Evolutionary conservation across 2,329 filamentous ascomycete genomes (phyloP).

Genomic region (Xylaria sp.): DNA sequence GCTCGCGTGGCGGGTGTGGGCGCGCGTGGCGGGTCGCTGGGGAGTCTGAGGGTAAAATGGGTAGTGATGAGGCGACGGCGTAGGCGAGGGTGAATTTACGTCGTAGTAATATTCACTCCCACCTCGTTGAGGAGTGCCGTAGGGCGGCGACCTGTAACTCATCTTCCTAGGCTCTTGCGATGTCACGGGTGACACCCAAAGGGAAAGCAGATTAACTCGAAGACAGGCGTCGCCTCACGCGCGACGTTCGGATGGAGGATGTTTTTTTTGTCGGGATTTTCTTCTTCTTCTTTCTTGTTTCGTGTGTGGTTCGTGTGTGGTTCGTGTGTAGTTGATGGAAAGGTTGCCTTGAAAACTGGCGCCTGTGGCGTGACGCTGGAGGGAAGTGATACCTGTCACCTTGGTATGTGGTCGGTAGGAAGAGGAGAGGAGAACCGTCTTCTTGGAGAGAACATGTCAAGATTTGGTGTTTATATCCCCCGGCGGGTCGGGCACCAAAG

Average conservation of each 20-base stretch:
- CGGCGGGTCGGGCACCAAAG: constrained; percentile 44
- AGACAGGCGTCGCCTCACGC: constrained; percentile 14
- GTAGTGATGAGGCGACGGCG: constrained; percentile 58
- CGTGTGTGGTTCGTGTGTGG: constrained; percentile 20
- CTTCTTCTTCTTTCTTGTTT: constrained; percentile 22
- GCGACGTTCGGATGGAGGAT: constrained; percentile 18
- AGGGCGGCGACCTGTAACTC: constrained; percentile 48
- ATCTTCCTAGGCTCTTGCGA: constrained; percentile 43
- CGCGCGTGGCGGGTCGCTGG: constrained; percentile 58
- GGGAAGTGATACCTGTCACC: constrained; percentile 58
- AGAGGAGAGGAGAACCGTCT: constrained; percentile 57
- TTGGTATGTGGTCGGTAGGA: constrained; percentile 64
- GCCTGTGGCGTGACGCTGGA: constrained; percentile 51
- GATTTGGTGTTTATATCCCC: constrained; percentile 45
- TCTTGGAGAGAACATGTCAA: constrained; percentile 61
- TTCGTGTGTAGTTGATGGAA: constrained; percentile 7
- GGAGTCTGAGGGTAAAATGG: constrained; percentile 53
- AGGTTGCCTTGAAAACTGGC: constrained; percentile 36
- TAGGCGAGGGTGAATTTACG: constrained; percentile 57
- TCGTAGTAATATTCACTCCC: constrained; percentile 55
- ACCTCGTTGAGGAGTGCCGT: constrained; percentile 49
- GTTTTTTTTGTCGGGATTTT: constrained; percentile 13
- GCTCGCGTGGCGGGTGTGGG: constrained; percentile 51
- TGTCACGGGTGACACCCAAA: constrained; percentile 37
- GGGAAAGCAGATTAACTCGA: constrained; percentile 24